A percentile compares a stretch with the other conserved stretches of the same genome.
Conservation (phyloP, 2,329 filamentous ascomycete species). For the Stemphylium vesicarium region DNA sequence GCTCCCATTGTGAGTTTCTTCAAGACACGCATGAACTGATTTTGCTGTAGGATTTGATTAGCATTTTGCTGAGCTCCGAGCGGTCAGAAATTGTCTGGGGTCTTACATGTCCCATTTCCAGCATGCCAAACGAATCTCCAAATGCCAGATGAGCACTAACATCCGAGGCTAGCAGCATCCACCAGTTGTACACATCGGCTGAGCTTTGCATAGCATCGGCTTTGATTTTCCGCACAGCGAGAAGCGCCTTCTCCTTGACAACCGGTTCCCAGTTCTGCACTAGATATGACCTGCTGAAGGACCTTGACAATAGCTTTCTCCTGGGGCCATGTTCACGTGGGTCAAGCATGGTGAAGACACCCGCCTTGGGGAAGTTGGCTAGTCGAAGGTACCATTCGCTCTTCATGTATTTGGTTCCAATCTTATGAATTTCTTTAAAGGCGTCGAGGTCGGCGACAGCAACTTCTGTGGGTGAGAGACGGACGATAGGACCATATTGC, state of each 20-base stretch:
- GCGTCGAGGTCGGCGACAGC: constrained; percentile 37
- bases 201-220: constrained; percentile 26
- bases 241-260: constrained; percentile 41
- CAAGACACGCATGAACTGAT: constrained; percentile 46
- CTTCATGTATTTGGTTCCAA: constrained; percentile 39
- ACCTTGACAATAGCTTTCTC: constrained; percentile 45
- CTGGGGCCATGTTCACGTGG: constrained; percentile 43
- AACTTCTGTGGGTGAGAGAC: constrained; percentile 41
- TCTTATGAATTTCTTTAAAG: constrained; percentile 40
- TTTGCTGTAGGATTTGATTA: constrained; percentile 22
- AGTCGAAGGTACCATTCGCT: constrained; percentile 34
- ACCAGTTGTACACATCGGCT: constrained; percentile 48
- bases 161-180: constrained; percentile 50
- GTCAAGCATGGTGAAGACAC: constrained; percentile 49
- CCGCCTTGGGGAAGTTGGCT: constrained; percentile 34
- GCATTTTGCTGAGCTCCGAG: no score
- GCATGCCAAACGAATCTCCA: constrained; percentile 49
- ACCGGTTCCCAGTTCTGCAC: constrained; percentile 46
- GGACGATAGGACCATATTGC: constrained; percentile 40
- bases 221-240: constrained; percentile 45
- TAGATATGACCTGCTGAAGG: constrained; percentile 47
- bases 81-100: no score
- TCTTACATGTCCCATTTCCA: constrained; percentile 48
- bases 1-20: constrained; percentile 46
- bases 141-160: constrained; percentile 47